Evolutionary conservation across 2,329 filamentous ascomycete genomes (phyloP), one percentile per base, ranked within the genome.

Genomic region (Cadophora sp.): DNA sequence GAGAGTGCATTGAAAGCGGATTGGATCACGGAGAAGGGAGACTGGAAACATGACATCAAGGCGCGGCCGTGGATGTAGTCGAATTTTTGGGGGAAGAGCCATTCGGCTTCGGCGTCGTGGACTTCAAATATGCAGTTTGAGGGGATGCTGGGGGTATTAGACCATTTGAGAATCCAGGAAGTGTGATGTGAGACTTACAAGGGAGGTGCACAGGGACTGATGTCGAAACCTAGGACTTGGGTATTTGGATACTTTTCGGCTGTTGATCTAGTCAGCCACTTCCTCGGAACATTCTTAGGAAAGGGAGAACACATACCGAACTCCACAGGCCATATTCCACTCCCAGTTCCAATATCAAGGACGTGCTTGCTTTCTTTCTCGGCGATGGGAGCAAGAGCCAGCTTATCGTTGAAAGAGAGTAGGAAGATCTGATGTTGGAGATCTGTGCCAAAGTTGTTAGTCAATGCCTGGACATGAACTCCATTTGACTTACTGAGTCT

Each of bases 41-140:
- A 41, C 7, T 50, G 27, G 50, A 66, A 66, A 36, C 64, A 65
- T 7, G 58, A 53, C 51, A 59, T 47, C 14, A 68, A 30, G 11
- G 59, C 59, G 2, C 62, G 50, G 39, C 58, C 67, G 30, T 74
- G 72, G 51, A 74, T 67, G 39, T 67, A 71, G 43, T 74, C 72
- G 47, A 73, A 74, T 18, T 66, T 62, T 1, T 79, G 73, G 9
- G 62, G 50, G 50, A 70, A 74, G 3, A 60, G 48, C 73, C 73
- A 74, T 1, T 61, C 43, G 5, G 68, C 61, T 60, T 69, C 69
- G 7, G 67, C 84, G 72, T 91, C 88, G 73, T 91, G 88, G 55
- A 90, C 83, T 59, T 88, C 81, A 71, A 90, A 91, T 60, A 83
- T 81, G 70, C 87, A 85, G 71, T 90, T 91, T 48, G 81, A 79